Evolutionary conservation across 331 rosid genomes (phyloP).

Genomic region (Acacia concinna): DNA sequence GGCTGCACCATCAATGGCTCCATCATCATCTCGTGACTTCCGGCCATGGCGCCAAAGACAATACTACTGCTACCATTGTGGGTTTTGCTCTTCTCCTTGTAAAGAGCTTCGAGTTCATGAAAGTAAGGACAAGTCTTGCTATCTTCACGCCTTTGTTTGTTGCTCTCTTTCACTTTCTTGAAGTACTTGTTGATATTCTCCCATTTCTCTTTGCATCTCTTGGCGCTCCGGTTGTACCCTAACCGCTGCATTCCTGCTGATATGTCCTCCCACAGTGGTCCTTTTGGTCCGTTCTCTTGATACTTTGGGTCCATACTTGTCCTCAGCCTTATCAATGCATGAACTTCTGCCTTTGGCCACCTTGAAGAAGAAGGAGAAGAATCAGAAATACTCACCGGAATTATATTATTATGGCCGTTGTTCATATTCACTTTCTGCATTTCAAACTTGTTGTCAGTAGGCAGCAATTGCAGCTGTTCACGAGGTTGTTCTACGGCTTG

Average conservation of each 20-base stretch:
- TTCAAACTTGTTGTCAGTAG: slow-evolving; percentile 19
- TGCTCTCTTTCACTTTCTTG: slow-evolving; percentile 81
- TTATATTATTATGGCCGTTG: slow-evolving; percentile 24
- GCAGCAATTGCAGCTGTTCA: background rate
- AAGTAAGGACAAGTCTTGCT: slow-evolving; percentile 92
- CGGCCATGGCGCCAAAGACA: background rate
- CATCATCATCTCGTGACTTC: slow-evolving; percentile 39
- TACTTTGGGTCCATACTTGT: slow-evolving; percentile 64
- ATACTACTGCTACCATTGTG: slow-evolving; percentile 6
- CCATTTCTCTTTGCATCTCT: slow-evolving; percentile 98
- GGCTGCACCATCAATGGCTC: slow-evolving; percentile 83
- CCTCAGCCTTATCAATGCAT: slow-evolving; percentile 64
- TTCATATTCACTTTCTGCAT: slow-evolving; percentile 24
- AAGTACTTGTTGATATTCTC: slow-evolving; percentile 97
- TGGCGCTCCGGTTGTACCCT: slow-evolving; percentile 71
- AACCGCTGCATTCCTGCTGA: slow-evolving; percentile 64
- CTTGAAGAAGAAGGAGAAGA: slow-evolving; percentile 46
- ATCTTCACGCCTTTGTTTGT: slow-evolving; percentile 61
- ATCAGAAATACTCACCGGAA: background rate
- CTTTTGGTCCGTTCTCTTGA: slow-evolving; percentile 78
- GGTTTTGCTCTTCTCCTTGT: slow-evolving; percentile 51
- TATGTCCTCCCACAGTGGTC: slow-evolving; percentile 93
- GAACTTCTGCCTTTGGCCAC: slow-evolving; percentile 88
- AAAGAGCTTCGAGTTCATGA: slow-evolving; percentile 65
- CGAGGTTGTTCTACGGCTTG: background rate